These are phyloP conservation scores for Xylaria bambusicola DNA, from an alignment of 495 filamentous ascomycete genomes.

Conservation along the genomic window DNA sequence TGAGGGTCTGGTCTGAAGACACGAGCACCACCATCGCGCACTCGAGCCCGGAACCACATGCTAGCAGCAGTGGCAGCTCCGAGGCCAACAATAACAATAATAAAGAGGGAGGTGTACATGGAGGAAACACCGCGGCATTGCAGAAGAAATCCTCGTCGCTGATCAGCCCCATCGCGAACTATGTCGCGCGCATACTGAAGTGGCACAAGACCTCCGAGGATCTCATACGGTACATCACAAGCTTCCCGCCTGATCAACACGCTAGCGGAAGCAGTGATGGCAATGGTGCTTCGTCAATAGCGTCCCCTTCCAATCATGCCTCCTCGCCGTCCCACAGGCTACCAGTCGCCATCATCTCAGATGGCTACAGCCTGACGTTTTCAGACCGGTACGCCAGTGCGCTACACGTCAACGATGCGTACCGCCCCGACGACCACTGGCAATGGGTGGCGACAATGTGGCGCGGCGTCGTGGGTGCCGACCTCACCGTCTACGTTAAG, in stretches of 20 bases:
- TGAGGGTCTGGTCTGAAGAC: conserved; percentile 54
- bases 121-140: conserved; percentile 1
- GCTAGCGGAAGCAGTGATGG: too few species aligned
- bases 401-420: conserved; percentile 75
- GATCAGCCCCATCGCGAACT: conserved; percentile 57
- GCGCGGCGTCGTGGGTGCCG: conserved; percentile 82
- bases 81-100: conserved; percentile 14
- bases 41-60: conserved; percentile 32
- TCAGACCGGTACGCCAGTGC: conserved; percentile 71
- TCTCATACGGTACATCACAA: conserved; percentile 64
- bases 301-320: conserved; percentile 4
- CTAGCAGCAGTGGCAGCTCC: conserved; percentile 6
- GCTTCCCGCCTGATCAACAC: conserved; percentile 14
- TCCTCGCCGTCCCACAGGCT: conserved; percentile 23
- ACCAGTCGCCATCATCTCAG: conserved; percentile 72
- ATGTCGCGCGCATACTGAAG: conserved; percentile 64
- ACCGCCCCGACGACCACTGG: conserved; percentile 88
- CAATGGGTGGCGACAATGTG: conserved; percentile 97
- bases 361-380: conserved; percentile 71
- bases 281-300: conserved; percentile 2
- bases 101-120: conserved; percentile 4
- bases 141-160: conserved; percentile 5
- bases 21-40: conserved; percentile 25
- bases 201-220: conserved; percentile 74
- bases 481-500: conserved; percentile 77